Base-by-base conservation (phyloP, 192 early-diverging fungal species). In the Linnemannia hyalina region DNA sequence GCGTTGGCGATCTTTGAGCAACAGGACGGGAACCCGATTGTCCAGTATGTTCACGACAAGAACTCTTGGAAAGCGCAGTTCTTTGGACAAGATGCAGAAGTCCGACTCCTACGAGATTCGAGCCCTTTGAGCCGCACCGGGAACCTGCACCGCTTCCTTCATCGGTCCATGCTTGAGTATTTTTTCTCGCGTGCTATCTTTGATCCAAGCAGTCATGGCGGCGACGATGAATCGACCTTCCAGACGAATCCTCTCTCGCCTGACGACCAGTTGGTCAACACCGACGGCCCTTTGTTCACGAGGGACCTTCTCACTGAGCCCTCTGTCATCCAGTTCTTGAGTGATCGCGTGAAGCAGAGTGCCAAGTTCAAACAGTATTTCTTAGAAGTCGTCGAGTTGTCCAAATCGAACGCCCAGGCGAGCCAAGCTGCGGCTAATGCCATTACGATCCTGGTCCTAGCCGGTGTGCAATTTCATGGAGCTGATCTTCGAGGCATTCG, bases 371-470 rank as follows among this genome's bases (percentile, higher is more conserved):
- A 60, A 38, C 18, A 41, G 4, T 20, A 44, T 0, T 35, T 75
- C 35, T 1, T 22, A 13, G 36, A 26, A 49, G 38, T 75, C 40
- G 20, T 75, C 74, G 15, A 75, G 13, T n/a, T 75, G 13, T 75
- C 74, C 9, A 75, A 75, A 36, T 35, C 36, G 6, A 54, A 75
- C 52, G 18, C 13, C 9, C 8, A 29, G n/a, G 74, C 54, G 20
- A 75, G 54, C 32, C 35, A 42, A 7, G 74, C 74, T 40, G 74
- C 74, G 4, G 29, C 74, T 16, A 75, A 75, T 16, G 49, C 74
- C 1, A 75, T 75, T 2, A 75, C 74, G 0, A 63, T 75, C 20
- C 9, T 75, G 38, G 38, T 75, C 35, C n/a, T 10, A 60, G 74
- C 74, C 36, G 74, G 55, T 15, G 36, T 75, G 0, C 1, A 2